Base-by-base conservation (phyloP, 78 protist genomes). In the Pigoraptor vietnamica region DNA sequence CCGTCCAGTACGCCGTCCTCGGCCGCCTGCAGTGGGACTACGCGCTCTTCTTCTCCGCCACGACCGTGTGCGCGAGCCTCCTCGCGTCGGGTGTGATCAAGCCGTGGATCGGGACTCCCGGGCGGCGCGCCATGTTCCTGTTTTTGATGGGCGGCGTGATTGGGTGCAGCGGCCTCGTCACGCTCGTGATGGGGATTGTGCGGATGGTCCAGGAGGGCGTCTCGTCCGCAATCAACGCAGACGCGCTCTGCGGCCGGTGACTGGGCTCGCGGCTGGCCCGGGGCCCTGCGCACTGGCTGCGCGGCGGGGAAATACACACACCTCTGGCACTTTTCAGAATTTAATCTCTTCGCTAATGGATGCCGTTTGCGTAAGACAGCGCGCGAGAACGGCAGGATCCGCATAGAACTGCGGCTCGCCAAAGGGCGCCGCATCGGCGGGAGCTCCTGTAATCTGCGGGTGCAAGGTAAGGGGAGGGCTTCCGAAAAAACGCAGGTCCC, bases 1-100 rank as follows among this genome's bases (percentile, higher is more conserved):
- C 48, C 38, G 33, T 39, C 21, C 96, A 94, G 91, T 94, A 84
- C 2, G 56, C 67, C 25, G 23, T 87, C n/a, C 88, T 92, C 39
- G 35, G n/a, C 79, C 24, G 32, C 38, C 37, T 90, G 82, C 34
- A 2, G 37, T 24, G 0, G n/a, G 84, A 37, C 82, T 90, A 90
- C n/a, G 89, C 89, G 34, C 55, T 83, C 55, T 90, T 33, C 36
- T 39, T 83, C 84, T 25, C 25, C 25, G 90, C 36, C 35, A 25
- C 14, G 34, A 79, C 84, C 32, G 10, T 79, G 84, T 1, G 1
- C 34, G 84, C 84, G 84, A 25, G 34, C n/a, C 34, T 79, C 10
- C 84, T 79, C 14, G 21, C 84, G 34, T 25, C 21, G 84, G 32
- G 32, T 2, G 84, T 79, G 35, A 14, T 79, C 84, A 79, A 79